Conservation (phyloP, 306 rosid genomes). For the Cicer judaicum region DNA sequence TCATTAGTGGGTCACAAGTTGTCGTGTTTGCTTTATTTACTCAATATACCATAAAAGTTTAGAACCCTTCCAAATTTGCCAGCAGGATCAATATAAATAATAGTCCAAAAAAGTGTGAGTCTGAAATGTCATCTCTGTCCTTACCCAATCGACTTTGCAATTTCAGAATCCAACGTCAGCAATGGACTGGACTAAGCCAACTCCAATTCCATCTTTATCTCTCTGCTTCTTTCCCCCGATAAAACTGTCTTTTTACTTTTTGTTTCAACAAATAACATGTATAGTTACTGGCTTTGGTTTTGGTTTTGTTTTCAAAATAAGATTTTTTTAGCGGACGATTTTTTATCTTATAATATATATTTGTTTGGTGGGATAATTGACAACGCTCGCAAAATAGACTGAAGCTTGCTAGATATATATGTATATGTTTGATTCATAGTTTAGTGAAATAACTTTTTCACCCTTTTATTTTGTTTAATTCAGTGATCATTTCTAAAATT, state of each 20-base stretch:
- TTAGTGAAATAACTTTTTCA: too few species aligned
- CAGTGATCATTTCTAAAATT: too few species aligned
- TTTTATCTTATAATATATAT: too few species aligned
- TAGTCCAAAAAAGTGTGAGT: slow-evolving; percentile 16
- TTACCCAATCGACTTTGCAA: background rate
- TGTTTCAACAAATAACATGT: background rate
- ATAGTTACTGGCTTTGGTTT: too few species aligned
- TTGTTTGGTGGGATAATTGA: too few species aligned
- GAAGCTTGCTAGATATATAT: too few species aligned
- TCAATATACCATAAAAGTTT: background rate
- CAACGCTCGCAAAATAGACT: too few species aligned
- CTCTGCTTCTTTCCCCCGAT: too few species aligned
- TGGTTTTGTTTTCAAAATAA: too few species aligned
- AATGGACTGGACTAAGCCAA: background rate
- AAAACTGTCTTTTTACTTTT: background rate
- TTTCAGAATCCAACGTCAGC: slow-evolving; percentile 18
- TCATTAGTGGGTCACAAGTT: slow-evolving; percentile 39
- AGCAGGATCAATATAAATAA: slow-evolving; percentile 32
- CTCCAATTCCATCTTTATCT: background rate
- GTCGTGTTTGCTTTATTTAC: slow-evolving; percentile 36
- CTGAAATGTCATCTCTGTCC: slow-evolving; percentile 38
- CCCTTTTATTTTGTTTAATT: too few species aligned
- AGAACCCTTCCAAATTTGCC: slow-evolving; percentile 42
- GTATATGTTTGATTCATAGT: too few species aligned
- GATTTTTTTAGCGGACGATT: too few species aligned